Evolutionary conservation across 345 rosid species (phyloP).

Genomic region (Acer saccharum): DNA sequence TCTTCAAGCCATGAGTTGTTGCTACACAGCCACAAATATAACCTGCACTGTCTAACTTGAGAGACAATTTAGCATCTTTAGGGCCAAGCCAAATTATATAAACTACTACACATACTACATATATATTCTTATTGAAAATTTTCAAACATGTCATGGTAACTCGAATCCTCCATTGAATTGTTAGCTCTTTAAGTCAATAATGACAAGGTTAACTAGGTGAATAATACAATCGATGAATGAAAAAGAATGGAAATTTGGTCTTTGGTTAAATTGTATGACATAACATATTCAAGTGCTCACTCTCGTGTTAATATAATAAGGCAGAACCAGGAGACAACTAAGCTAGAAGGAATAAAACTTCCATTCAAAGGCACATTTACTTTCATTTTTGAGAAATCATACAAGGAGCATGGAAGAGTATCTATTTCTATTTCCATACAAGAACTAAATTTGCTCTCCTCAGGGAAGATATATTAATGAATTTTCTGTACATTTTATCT

Average conservation of each 20-base stretch:
- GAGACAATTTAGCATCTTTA: not conserved
- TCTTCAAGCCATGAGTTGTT: not conserved
- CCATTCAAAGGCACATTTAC: not conserved
- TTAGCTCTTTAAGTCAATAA: not conserved
- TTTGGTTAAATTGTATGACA: no score
- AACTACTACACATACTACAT: no score
- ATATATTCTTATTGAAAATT: no score
- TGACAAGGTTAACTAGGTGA: not conserved
- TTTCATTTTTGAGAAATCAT: not conserved
- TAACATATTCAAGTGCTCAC: not conserved
- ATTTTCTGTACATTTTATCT: not conserved
- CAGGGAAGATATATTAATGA: not conserved
- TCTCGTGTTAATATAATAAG: no score
- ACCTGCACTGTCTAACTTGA: no score
- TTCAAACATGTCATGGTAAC: no score
- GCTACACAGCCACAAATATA: no score
- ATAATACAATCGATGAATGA: not conserved
- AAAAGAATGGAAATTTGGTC: not conserved
- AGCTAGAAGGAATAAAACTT: not conserved
- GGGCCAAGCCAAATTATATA: no score
- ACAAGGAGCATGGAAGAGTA: not conserved
- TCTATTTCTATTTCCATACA: not conserved
- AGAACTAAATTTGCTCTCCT: not conserved
- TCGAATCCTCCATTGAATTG: no score
- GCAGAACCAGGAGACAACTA: no score